Percentiles rank a stretch among this genome's conserved stretches.
Conservation (phyloP, 2,329 filamentous ascomycete genomes). For the Juglanconis sp. region DNA sequence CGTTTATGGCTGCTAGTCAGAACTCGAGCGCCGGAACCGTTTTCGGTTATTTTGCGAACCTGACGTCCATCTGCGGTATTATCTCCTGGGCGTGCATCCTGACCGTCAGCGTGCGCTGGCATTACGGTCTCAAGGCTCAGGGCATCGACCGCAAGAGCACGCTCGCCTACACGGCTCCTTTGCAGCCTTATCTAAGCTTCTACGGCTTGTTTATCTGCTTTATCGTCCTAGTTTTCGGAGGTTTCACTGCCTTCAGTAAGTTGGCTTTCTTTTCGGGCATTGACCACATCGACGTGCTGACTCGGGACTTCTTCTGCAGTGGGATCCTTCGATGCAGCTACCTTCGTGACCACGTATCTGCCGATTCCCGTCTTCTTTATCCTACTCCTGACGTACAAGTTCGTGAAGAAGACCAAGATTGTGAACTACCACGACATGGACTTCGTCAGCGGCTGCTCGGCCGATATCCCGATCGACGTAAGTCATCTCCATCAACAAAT, state of each 20-base stretch:
- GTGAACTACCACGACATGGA: constrained; percentile 22
- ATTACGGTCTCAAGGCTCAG: constrained; percentile 23
- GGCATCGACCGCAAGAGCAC: constrained; percentile 23
- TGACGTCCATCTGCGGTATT: constrained; percentile 16
- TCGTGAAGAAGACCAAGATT: constrained; percentile 22
- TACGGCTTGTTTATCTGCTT: constrained; percentile 19
- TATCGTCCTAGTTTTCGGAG: constrained; percentile 24
- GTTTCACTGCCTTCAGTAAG: constrained; percentile 22
- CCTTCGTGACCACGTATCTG: constrained; percentile 25
- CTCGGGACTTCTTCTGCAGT: background rate
- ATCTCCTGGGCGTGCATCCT: constrained; percentile 15
- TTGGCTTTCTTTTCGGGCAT: background rate
- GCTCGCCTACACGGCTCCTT: constrained; percentile 13
- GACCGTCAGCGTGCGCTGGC: constrained; percentile 22
- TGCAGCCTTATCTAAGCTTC: constrained; percentile 11
- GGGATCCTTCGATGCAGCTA: constrained; percentile 20
- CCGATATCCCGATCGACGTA: constrained; percentile 19
- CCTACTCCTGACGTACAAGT: constrained; percentile 16
- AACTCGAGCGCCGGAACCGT: background rate
- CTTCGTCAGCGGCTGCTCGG: constrained; percentile 22
- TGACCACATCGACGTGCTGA: background rate
- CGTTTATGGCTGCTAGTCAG: constrained; percentile 46
- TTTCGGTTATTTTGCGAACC: constrained; percentile 22
- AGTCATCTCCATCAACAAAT: background rate
- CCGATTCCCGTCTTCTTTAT: constrained; percentile 23